These are phyloP conservation scores for Kodamaea neixiangensis DNA, from an alignment of 805 yeast genomes.

Conservation along the genomic window DNA sequence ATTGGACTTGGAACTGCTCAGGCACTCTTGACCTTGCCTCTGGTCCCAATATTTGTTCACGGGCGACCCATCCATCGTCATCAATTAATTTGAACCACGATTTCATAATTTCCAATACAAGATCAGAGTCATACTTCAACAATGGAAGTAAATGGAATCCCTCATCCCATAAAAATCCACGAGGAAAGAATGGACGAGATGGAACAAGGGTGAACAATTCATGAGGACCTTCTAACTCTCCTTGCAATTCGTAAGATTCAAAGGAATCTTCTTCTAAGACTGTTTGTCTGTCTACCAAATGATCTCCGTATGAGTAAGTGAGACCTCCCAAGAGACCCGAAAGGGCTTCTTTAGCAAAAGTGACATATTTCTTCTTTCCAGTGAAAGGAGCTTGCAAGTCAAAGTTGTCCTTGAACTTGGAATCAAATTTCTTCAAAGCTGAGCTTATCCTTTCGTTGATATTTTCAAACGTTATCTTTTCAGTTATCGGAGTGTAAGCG, in stretches of 20 bases:
- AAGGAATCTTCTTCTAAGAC: conserved; percentile 69
- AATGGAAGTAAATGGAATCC: conserved; percentile 91
- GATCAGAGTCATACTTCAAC: conserved; percentile 77
- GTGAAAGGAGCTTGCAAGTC: conserved; percentile 57
- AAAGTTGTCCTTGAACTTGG: conserved; percentile 53
- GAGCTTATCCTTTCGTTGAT: conserved; percentile 36
- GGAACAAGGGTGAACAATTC: conserved; percentile 85
- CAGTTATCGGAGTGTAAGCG: conserved; percentile 37
- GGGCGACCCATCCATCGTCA: conserved; percentile 93
- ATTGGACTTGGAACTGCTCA: conserved; percentile 76
- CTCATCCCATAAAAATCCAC: conserved; percentile 99
- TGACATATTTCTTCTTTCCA: conserved; percentile 35
- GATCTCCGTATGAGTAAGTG: conserved; percentile 84
- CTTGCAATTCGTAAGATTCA: conserved; percentile 51
- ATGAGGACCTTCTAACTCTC: conserved; percentile 71
- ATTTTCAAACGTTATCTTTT: conserved; percentile 39
- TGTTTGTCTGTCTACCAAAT: conserved; percentile 73
- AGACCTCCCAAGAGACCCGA: conserved; percentile 90
- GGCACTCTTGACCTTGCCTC: conserved; percentile 92
- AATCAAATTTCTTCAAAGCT: conserved; percentile 44
- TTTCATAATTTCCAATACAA: conserved; percentile 73
- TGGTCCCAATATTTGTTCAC: conserved; percentile 91
- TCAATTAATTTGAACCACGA: conserved; percentile 90
- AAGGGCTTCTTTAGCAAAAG: conserved; percentile 75
- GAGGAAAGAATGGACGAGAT: conserved; percentile 89